Base-by-base conservation (phyloP, 2,329 filamentous ascomycete genomes). In the Blastomyces parvus region DNA sequence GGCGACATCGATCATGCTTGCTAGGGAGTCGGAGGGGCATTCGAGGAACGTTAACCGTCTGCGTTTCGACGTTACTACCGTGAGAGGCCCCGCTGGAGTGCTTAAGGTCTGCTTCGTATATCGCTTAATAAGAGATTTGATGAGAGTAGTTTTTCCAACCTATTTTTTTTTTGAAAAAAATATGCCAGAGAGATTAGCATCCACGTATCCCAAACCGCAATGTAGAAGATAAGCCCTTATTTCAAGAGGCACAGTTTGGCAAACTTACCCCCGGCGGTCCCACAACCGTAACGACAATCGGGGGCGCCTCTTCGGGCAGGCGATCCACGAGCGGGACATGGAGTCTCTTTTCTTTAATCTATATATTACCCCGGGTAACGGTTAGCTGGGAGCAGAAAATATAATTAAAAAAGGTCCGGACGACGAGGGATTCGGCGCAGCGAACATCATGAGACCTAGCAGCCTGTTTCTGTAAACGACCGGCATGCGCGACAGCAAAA, bases 261-360 rank as follows among this genome's bases (percentile, higher is more conserved):
- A 38, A 38, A 57, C 77, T 68, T 76, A 92, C 93, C 64, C 94
- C 94, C 0, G 94, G 91, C 63, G 94, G 94, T 62, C 94, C 95
- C 73, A 97, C 92, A 65, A 99, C 92, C 65, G 91, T 87, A 70
- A 97, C 93, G 63, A 99, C 86, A 64, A 95, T 86, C 64, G 94
- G 94, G 33, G 94, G 92, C 19, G 94, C 89, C 79, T 97, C 94
- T 77, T 97, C 93, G 68, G 94, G 93, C 36, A 97, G 82, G 69
- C 95, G 88, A 81, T 99, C 94, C 79, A 97, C 89, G 74, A 96
- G 88, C 55, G 94, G 94, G 22, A 99, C 94, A 82, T 99, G 95
- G 48, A 97, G 83, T 64, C 93, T 86, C 78, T 95, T 97, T 78
- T 99, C 95, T 83, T 91, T 94, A 77, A 96, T 87, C 88, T 92